Evolutionary conservation across 768 basidiomycete species (phyloP).

Genomic region (Infundibulicybe gibba): DNA sequence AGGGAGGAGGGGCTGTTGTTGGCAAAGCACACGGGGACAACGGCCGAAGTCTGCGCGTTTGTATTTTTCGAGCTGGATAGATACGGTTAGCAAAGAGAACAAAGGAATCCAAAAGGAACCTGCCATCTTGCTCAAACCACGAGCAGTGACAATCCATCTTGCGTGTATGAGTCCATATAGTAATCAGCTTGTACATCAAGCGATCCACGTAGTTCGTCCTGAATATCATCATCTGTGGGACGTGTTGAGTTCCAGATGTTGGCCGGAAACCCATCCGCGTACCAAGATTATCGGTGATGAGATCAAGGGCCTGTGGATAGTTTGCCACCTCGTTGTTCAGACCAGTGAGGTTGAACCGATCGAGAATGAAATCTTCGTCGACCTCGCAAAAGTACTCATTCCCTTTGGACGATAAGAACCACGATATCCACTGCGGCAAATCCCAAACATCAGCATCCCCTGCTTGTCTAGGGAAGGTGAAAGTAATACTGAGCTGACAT

Average conservation of each 20-base stretch:
- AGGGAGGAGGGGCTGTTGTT: slow-evolving; percentile 91
- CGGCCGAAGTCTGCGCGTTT: slow-evolving; percentile 98
- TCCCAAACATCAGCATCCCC: slow-evolving; percentile 3
- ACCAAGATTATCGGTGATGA: slow-evolving; percentile 97
- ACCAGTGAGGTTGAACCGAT: slow-evolving; percentile 97
- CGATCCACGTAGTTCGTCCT: slow-evolving; percentile 88
- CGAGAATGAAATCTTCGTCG: slow-evolving; percentile 97
- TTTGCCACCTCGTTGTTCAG: slow-evolving; percentile 95
- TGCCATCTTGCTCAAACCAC: slow-evolving; percentile 96
- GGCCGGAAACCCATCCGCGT: slow-evolving; percentile 22
- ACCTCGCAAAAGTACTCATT: slow-evolving; percentile 99
- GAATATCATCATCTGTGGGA: slow-evolving; percentile 81
- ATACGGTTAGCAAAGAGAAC: background rate
- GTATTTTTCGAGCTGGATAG: slow-evolving; percentile 85
- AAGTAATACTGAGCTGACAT: slow-evolving; percentile 32
- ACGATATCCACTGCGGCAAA: slow-evolving; percentile 82
- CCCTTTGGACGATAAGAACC: slow-evolving; percentile 95
- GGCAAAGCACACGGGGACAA: slow-evolving; percentile 96
- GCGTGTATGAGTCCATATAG: slow-evolving; percentile 97
- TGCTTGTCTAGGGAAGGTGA: background rate
- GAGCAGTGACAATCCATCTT: slow-evolving; percentile 92
- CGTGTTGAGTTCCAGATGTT: background rate
- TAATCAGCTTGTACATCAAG: slow-evolving; percentile 91
- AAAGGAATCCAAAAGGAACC: slow-evolving; percentile 2
- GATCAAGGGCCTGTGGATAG: slow-evolving; percentile 89